These are phyloP conservation scores for Turnera subulata DNA, from an alignment of 345 rosid species.

Conservation along the genomic window DNA sequence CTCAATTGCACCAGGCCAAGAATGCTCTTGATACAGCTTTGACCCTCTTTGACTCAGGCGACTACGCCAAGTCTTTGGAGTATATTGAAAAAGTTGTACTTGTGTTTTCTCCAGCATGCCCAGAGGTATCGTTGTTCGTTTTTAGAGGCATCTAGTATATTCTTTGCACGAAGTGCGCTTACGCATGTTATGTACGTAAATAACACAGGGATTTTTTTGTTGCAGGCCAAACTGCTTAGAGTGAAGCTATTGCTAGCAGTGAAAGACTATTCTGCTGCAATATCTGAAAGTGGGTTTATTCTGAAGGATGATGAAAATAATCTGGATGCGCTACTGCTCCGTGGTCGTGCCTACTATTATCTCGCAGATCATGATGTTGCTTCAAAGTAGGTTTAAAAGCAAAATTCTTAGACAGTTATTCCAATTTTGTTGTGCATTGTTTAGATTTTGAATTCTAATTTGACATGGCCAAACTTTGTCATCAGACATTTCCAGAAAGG, in stretches of 20 bases:
- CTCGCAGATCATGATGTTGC: conserved; percentile 99
- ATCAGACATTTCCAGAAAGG: conserved; percentile 96
- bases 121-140: conserved; percentile 46
- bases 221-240: conserved; percentile 85
- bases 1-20: conserved; percentile 83
- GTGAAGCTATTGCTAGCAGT: conserved; percentile 60
- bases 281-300: conserved; percentile 79
- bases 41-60: conserved; percentile 62
- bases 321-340: conserved; percentile 82
- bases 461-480: conserved; percentile 14
- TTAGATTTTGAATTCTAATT: background rate
- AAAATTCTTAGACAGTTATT: background rate
- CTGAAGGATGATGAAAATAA: conserved; percentile 86
- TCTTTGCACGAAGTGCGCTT: background rate
- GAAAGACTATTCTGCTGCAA: conserved; percentile 75
- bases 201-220: background rate
- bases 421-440: background rate
- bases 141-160: background rate
- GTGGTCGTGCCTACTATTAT: conserved; percentile 98
- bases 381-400: conserved; percentile 46
- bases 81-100: conserved; percentile 86
- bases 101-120: conserved; percentile 90
- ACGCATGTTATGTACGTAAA: too few relatives aligned
- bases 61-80: conserved; percentile 65
- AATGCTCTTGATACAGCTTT: conserved; percentile 74